Evolutionary conservation across 2,329 filamentous ascomycete genomes (phyloP), one percentile per base, ranked within the genome.

Genomic region (Alternaria gansuensis): DNA sequence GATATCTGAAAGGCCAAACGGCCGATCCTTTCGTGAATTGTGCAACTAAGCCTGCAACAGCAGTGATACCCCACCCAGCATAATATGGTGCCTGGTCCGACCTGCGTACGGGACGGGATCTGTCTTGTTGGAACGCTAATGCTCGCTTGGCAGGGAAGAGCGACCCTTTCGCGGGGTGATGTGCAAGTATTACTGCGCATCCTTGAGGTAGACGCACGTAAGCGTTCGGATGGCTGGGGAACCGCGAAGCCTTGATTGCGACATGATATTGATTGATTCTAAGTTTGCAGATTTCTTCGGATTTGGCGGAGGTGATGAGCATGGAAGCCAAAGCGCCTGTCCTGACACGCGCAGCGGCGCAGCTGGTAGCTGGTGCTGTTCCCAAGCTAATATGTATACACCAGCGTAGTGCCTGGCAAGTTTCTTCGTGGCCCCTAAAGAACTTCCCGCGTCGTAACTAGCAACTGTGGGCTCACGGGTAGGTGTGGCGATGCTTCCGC

Each of bases 401-500:
- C 17, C 17, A 17, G 17, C 17, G 17, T 59, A 50, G 52, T 26
- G 56, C 26, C 23, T 31, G 33, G 24, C 33, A 28, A 29, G 51
- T 44, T 46, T n/a, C 39, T 21, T 23, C 17, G 37, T 50, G 17
- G 51, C 40, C 50, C 51, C 11, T n/a, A 51, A 41, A 41, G 26
- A 40, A 48, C 31, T 44, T 52, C 21, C 46, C 21, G 36, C 23
- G 31, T 34, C 28, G n/a, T 6, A 37, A 29, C 37, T 41, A 40
- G 29, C 23, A 24, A 23, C 14, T 24, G 9, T 13, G 46, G 36
- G 51, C 44, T 48, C 17, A 34, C 21, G 11, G 31, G 44, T 57
- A 66, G 34, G 62, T 66, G 41, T 61, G 65, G 65, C 62, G 62
- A 66, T 40, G 14, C 33, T 50, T 68, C 65, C 65, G 57, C 41